Conservation (phyloP, 2,329 filamentous ascomycete genomes). For the Parafenestella ontariensis region DNA sequence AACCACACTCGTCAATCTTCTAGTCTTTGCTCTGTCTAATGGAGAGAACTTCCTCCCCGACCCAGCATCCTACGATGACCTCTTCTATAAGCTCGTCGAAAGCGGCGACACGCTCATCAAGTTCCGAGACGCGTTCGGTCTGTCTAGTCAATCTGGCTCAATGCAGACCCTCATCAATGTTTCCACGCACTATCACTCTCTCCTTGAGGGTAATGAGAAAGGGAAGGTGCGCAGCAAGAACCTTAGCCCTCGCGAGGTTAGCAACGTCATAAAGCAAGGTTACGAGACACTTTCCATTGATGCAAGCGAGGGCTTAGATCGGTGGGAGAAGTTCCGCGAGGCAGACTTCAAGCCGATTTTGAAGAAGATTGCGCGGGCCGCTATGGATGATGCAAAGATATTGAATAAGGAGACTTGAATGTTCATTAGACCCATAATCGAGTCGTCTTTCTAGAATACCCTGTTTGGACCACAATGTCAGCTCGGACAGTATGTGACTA, state of each 20-base stretch:
- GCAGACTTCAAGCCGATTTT: slow-evolving; percentile 82
- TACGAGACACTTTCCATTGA: slow-evolving; percentile 95
- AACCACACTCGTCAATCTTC: slow-evolving; percentile 78
- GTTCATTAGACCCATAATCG: neutral
- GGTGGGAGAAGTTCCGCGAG: slow-evolving; percentile 86
- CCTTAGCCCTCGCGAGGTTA: slow-evolving; percentile 83
- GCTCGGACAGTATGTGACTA: neutral
- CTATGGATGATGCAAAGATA: slow-evolving; percentile 72
- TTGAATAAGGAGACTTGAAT: slow-evolving; percentile 46
- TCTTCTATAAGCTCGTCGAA: slow-evolving; percentile 98
- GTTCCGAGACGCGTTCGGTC: slow-evolving; percentile 78
- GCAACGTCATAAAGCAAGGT: slow-evolving; percentile 91
- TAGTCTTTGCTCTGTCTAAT: slow-evolving; percentile 82
- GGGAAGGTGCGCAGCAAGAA: slow-evolving; percentile 65
- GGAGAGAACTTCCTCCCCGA: slow-evolving; percentile 92
- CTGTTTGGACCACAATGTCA: neutral
- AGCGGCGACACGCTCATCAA: slow-evolving; percentile 81
- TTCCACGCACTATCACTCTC: slow-evolving; percentile 82
- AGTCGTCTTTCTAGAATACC: neutral
- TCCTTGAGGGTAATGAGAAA: slow-evolving; percentile 69
- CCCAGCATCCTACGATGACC: slow-evolving; percentile 87
- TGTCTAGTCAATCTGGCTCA: slow-evolving; percentile 57
- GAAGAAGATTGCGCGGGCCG: slow-evolving; percentile 85
- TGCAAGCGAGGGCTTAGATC: slow-evolving; percentile 82
- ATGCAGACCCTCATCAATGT: slow-evolving; percentile 87